These are phyloP conservation scores for Tulasnella calospora DNA, from an alignment of 768 basidiomycete species.

Conservation along the genomic window DNA sequence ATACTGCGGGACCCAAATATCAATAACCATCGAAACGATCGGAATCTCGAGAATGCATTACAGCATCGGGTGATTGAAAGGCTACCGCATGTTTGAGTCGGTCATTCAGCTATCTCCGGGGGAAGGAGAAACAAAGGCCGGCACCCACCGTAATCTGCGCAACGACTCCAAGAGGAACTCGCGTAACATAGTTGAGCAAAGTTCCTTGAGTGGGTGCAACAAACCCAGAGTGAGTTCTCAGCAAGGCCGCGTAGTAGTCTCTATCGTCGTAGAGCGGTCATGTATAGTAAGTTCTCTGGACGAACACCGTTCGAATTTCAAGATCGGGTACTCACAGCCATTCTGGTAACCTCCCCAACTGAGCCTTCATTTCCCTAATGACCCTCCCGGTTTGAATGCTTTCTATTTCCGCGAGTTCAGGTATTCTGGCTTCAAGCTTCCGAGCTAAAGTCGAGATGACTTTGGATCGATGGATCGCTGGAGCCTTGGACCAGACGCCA, in stretches of 20 bases:
- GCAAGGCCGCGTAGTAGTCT: constrained; percentile 69
- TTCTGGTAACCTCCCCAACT: constrained; percentile 72
- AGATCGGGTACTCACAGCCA: constrained; percentile 62
- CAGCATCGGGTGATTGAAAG: constrained; percentile 85
- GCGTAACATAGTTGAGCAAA: constrained; percentile 70
- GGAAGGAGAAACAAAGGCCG: neutral
- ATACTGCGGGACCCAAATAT: constrained; percentile 39
- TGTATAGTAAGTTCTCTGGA: neutral
- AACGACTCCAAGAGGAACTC: constrained; percentile 81
- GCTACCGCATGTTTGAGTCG: constrained; percentile 41
- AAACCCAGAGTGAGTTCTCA: constrained; percentile 59
- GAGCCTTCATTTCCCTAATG: constrained; percentile 79
- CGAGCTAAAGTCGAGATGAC: constrained; percentile 63
- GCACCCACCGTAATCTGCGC: constrained; percentile 72
- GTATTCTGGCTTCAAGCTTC: constrained; percentile 52
- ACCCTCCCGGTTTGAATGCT: constrained; percentile 70
- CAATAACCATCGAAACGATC: neutral
- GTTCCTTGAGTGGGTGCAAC: constrained; percentile 76
- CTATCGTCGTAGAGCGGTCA: constrained; percentile 38
- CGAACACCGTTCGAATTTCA: neutral
- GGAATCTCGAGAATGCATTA: neutral
- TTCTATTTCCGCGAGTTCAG: constrained; percentile 60
- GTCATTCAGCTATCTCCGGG: neutral
- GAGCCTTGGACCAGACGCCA: constrained; percentile 66
- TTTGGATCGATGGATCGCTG: constrained; percentile 55